Base-by-base conservation (phyloP, 306 rosid genomes). In the Medicago lupulina region DNA sequence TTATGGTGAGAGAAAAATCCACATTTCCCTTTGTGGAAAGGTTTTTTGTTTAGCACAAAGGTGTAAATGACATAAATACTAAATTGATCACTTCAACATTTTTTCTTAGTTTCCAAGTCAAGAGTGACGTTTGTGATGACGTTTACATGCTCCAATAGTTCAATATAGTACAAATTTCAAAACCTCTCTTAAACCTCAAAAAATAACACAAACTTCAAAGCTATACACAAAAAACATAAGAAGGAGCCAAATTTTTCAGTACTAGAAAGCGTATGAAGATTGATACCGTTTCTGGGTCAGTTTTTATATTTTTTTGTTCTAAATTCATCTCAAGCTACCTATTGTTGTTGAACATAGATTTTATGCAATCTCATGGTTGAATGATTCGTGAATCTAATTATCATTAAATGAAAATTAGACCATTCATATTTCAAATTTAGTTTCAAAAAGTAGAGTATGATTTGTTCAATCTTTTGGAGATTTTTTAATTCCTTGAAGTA, bases 201-300 rank as follows among this genome's bases (percentile, higher is more conserved):
- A 14, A 76, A 17, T 34, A 76, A 34, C 51, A 34, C 66, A 75
- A 4, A 60, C 58, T 21, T 0, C 9, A 21, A 40, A 34, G 73
- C 55, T 3, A 40, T 7, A 17, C 23, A 41, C 43, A 60, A 47
- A 54, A 17, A 41, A 53, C 43, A 41, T 4, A 10, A 14, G 5
- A 10, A 21, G 38, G 61, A 39, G 38, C 54, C 36, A 44, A 43
- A 9, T 72, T 59, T 1, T 71, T 38, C 47, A 47, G 12, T 39
- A 61, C 38, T 77, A 66, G 4, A 75, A 71, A 63, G 73, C 86
- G 61, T 63, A 84, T 86, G 89, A 77, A 50, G 88, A 18, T 82
- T 65, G 80, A 77, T 18, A 74, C 17, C 7, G 40, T 71, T 69
- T 47, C 73, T 47, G 83, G 86, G 92, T 84, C 28, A 63, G 87